These are phyloP conservation scores for Mycena sp. DNA, from an alignment of 1,284 basidiomycete genomes.

Conservation along the genomic window DNA sequence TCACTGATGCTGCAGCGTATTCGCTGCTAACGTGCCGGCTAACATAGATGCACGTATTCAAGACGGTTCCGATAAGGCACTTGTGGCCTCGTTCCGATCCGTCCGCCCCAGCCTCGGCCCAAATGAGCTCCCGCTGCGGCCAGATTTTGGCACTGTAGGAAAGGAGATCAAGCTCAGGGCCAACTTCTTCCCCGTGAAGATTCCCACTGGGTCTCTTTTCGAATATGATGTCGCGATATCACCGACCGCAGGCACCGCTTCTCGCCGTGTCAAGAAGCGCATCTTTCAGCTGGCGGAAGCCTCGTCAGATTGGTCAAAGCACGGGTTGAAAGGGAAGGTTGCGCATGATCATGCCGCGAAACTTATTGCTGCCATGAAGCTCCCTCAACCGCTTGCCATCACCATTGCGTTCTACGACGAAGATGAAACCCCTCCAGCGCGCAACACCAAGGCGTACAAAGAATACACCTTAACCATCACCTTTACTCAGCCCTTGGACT, in stretches of 20 bases:
- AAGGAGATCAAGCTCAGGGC: constrained; percentile 69
- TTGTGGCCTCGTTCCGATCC: constrained; percentile 60
- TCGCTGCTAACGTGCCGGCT: constrained; percentile 56
- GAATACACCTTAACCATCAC: constrained; percentile 70
- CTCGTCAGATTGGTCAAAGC: constrained; percentile 61
- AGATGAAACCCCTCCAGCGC: constrained; percentile 59
- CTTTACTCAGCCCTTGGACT: constrained; percentile 67
- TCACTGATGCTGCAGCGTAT: constrained; percentile 56
- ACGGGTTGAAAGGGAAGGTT: constrained; percentile 59
- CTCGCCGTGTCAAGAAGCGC: constrained; percentile 68
- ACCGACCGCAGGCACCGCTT: constrained; percentile 58
- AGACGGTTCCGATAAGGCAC: constrained; percentile 63
- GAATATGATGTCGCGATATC: constrained; percentile 77
- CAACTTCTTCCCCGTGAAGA: constrained; percentile 78
- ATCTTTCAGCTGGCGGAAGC: constrained; percentile 79
- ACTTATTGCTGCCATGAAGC: constrained; percentile 62
- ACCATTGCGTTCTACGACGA: constrained; percentile 71
- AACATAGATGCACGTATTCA: constrained; percentile 67
- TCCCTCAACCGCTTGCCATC: constrained; percentile 69
- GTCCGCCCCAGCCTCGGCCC: constrained; percentile 52
- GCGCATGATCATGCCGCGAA: constrained; percentile 78
- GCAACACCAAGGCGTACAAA: constrained; percentile 53
- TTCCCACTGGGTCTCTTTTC: constrained; percentile 67
- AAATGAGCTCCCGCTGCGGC: constrained; percentile 71
- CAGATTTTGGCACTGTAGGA: constrained; percentile 72